These are phyloP conservation scores for Solanum hybrid DNA, from an alignment of 305 asterid genomes.

Conservation along the genomic window DNA sequence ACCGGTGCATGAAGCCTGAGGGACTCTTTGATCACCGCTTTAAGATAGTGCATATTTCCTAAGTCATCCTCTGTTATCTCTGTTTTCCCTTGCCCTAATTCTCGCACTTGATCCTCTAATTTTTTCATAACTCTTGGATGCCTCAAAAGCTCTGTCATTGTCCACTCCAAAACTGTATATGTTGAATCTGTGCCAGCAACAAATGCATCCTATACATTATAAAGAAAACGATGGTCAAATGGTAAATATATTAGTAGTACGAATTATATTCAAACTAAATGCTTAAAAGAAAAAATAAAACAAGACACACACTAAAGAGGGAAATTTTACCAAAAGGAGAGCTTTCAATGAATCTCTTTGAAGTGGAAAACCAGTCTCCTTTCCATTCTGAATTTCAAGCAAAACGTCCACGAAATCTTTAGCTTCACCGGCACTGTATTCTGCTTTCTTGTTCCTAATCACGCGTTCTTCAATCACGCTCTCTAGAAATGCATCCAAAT, in stretches of 20 bases:
- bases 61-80: slow-evolving; percentile 20
- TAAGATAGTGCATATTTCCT: slow-evolving; percentile 24
- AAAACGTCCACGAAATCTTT: background rate
- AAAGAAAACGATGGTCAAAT: no score
- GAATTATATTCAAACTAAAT: background rate
- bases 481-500: background rate
- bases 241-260: no score
- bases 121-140: slow-evolving; percentile 22
- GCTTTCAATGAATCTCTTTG: background rate
- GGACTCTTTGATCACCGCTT: slow-evolving; percentile 38
- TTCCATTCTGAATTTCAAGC: background rate
- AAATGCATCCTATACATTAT: slow-evolving; percentile 22
- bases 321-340: background rate
- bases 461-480: background rate
- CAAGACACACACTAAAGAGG: background rate
- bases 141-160: slow-evolving; percentile 37
- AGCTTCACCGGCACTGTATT: background rate
- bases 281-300: background rate
- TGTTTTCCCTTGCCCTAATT: background rate
- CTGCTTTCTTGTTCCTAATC: background rate
- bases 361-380: background rate
- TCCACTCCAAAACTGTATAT: slow-evolving; percentile 21
- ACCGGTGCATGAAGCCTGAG: slow-evolving; percentile 22
- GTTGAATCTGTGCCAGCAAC: slow-evolving; percentile 14
- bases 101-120: slow-evolving; percentile 19